These are phyloP conservation scores for Straminergon stramineum DNA, from an alignment of 225 moss, liverwort and hornwort species.

Conservation along the genomic window DNA sequence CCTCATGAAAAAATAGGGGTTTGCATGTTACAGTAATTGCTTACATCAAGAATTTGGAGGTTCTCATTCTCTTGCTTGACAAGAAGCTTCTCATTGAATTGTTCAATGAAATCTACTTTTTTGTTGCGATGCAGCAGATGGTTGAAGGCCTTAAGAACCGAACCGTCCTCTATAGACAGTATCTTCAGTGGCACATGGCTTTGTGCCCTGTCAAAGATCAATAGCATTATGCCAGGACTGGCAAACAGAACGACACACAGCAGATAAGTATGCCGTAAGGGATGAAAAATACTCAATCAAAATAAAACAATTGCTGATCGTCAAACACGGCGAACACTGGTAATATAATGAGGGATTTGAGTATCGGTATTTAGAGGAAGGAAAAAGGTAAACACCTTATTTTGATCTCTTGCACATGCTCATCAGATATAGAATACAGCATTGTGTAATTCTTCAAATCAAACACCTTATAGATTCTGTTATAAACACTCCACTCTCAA, in stretches of 20 bases:
- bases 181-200: slow-evolving; percentile 92
- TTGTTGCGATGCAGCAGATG: slow-evolving; percentile 92
- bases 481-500: not conserved
- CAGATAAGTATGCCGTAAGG: not conserved
- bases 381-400: slow-evolving; percentile 48
- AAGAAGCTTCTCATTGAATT: slow-evolving; percentile 95
- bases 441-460: slow-evolving; percentile 95
- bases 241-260: not conserved
- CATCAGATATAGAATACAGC: slow-evolving; percentile 90
- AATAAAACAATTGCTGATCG: not conserved
- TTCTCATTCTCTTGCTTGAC: slow-evolving; percentile 99
- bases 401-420: slow-evolving; percentile 93
- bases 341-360: not conserved
- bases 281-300: not conserved
- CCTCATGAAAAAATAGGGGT: not conserved
- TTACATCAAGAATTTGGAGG: slow-evolving; percentile 91
- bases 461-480: slow-evolving; percentile 94
- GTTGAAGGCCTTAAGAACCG: slow-evolving; percentile 84
- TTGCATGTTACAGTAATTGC: not conserved
- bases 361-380: not conserved
- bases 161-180: slow-evolving; percentile 91
- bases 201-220: slow-evolving; percentile 77
- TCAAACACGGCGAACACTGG: not conserved
- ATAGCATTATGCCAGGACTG: slow-evolving; percentile 95
- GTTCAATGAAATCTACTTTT: slow-evolving; percentile 96